Base-by-base conservation (phyloP, 2,329 filamentous ascomycete genomes). In the Fusarium tricinctum region DNA sequence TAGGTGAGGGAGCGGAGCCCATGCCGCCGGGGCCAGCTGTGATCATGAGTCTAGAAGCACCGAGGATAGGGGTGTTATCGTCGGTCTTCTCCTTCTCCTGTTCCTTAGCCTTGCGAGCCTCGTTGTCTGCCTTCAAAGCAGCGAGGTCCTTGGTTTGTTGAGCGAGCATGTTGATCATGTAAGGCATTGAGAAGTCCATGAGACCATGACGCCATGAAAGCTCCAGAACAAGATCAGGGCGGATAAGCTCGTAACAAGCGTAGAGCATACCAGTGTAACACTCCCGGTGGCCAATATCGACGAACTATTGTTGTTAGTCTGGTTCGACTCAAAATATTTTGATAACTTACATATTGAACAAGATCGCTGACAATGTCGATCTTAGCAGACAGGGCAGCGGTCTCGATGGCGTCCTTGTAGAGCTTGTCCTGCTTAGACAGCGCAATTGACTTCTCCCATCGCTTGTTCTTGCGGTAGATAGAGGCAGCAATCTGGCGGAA, bases 181-280 rank as follows among this genome's bases (percentile, higher is more conserved):
- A 99, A 19, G 96, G 96, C 97, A 99, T 99, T 47, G 94, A 97
- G 83, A 97, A 99, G 83, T 99, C 96, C 75, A 91, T 89, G 39
- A 99, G 91, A 63, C 94, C 93, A 78, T 97, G 87, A 74, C 96
- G 95, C 96, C 96, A 99, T 62, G 96, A 98, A 59, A 99, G 88
- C 83, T 99, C 96, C 80, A 99, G 88, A 61, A 99, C 91, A 52
- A 97, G 85, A 77, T 98, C 94, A 5, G 97, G 91, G 19, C 93
- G 93, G 73, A 99, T 94, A 66, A 99, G 91, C 62, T 98, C 96
- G 81, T 99, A 97, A 86, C 96, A 99, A 52, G 97, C 91, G 78
- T 99, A 99, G 48, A 99, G 88, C 94, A 99, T 99, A 77, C 94
- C 97, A n/a, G 97, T 96, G 78, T 97, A 99, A 87, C 96, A 99